Evolutionary conservation across 2,329 filamentous ascomycete genomes (phyloP).

Genomic region (Zymoseptoria pseudotritici): DNA sequence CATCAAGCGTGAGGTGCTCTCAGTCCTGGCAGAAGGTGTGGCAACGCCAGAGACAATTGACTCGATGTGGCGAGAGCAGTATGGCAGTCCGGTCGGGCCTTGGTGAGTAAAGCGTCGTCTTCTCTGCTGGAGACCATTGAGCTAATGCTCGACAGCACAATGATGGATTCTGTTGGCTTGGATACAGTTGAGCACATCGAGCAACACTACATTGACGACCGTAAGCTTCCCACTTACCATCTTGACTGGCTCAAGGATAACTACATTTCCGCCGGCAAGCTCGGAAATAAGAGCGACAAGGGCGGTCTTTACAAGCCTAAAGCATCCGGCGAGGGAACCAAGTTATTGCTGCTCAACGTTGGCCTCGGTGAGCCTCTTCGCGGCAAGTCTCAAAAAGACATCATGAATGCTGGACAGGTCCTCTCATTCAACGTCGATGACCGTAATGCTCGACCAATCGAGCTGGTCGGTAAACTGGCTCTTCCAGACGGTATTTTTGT

Average conservation of each 20-base stretch:
- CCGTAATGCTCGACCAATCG: slow-evolving; percentile 1
- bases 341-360: slow-evolving; percentile 16
- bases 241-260: slow-evolving; percentile 40
- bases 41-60: slow-evolving; percentile 45
- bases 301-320: slow-evolving; percentile 6
- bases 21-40: slow-evolving; percentile 45
- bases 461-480: neutral
- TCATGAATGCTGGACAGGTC: slow-evolving; percentile 13
- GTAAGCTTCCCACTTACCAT: slow-evolving; percentile 33
- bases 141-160: slow-evolving; percentile 5
- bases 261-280: slow-evolving; percentile 41
- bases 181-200: slow-evolving; percentile 50
- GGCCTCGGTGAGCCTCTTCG: slow-evolving; percentile 7
- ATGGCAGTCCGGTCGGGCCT: slow-evolving; percentile 8
- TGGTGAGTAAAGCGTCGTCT: slow-evolving; percentile 3
- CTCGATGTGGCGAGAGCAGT: slow-evolving; percentile 37
- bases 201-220: slow-evolving; percentile 45
- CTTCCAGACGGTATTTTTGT: slow-evolving; percentile 30
- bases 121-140: slow-evolving; percentile 23
- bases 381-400: slow-evolving; percentile 5
- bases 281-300: slow-evolving; percentile 32
- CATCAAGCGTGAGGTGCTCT: slow-evolving; percentile 46
- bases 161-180: slow-evolving; percentile 46
- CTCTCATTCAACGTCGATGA: slow-evolving; percentile 12
- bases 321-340: slow-evolving; percentile 2